phyloP scores from a whole-genome alignment of 2,329 filamentous ascomycete genomes.

The Trichoderma sp. region DNA sequence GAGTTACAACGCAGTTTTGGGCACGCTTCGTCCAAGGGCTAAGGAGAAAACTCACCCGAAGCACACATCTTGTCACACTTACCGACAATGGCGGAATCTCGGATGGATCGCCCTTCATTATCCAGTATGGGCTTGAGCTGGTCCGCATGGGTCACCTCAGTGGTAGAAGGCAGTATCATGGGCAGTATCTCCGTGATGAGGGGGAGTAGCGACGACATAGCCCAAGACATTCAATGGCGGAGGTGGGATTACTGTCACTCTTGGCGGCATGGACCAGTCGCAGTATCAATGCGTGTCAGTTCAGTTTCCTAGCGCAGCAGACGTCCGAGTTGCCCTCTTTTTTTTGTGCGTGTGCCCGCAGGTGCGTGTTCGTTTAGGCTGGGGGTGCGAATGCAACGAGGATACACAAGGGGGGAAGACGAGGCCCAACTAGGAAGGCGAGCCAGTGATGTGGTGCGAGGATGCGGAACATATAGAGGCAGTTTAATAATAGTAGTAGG shows the following conservation, averaged over 20 bases:
- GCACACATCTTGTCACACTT: slow-evolving; percentile 65
- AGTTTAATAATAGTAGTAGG: neutral
- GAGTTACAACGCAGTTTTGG: slow-evolving; percentile 16
- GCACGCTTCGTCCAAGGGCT: slow-evolving; percentile 2
- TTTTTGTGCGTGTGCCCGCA: neutral
- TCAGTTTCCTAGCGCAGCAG: neutral
- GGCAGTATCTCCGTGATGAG: slow-evolving; percentile 56
- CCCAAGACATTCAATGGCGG: neutral
- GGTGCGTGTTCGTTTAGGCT: slow-evolving; percentile 4
- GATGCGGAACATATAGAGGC: neutral
- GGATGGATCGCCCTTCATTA: slow-evolving; percentile 32
- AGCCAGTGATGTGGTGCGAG: slow-evolving; percentile 19
- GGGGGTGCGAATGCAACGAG: slow-evolving; percentile 9
- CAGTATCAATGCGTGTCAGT: neutral
- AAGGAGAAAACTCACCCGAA: slow-evolving; percentile 47
- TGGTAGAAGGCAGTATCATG: slow-evolving; percentile 56
- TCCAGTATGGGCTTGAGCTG: slow-evolving; percentile 41
- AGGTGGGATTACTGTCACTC: slow-evolving; percentile 3
- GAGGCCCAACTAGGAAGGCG: slow-evolving; percentile 23
- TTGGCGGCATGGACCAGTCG: slow-evolving; percentile 3
- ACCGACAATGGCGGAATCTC: slow-evolving; percentile 57
- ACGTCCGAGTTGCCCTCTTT: neutral
- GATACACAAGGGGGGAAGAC: slow-evolving; percentile 7
- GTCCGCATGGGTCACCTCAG: slow-evolving; percentile 52
- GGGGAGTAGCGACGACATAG: slow-evolving; percentile 53